Evolutionary conservation across 306 rosid genomes (phyloP), one percentile per base, ranked within the genome.

Genomic region (Trifolium subterraneum): DNA sequence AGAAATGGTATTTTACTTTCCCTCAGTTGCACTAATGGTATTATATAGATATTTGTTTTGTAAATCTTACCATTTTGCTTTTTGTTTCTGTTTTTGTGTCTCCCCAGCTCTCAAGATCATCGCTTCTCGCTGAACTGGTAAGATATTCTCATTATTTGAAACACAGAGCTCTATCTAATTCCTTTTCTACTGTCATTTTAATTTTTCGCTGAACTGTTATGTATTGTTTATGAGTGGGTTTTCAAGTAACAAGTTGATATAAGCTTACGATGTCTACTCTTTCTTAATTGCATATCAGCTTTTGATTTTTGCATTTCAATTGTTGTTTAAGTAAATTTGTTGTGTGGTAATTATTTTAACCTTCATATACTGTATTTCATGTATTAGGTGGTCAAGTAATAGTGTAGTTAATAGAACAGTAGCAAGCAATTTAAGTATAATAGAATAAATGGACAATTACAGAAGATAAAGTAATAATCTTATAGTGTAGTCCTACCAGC

Each of bases 81-180:
- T 39, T 52, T 59, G 73, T 64, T 67, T 22, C 45, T 35, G 13
- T 60, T 64, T 64, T 56, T 72, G 38, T 16, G 70, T 75, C 15
- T 25, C 58, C 70, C 45, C 95, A 94, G 99, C 93, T 94, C 59
- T 94, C 96, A 22, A 82, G 97, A 76, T 79, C 94, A 42, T 84
- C 93, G 54, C 99, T 94, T 82, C 92, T 92, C 2, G 84, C 96
- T 11, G 99, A 94, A 84, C 84, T 94, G 95, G 99, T 93, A 87
- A 78, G 91, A 29, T 58, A 22, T 75, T 62, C 27, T 14, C 47
- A 11, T 22, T 62, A 56, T 65, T 45, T 38, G 54, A 65, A 31
- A 10, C 38, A 6, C 58, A 25, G 25, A 35, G 20, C 20, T 13
- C 48, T 33, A 27, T 42, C 19, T 2, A 19, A 13, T 29, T 33